These are phyloP conservation scores for Dryadomyces sulphureus DNA, from an alignment of 2,329 filamentous ascomycete genomes.

Conservation along the genomic window DNA sequence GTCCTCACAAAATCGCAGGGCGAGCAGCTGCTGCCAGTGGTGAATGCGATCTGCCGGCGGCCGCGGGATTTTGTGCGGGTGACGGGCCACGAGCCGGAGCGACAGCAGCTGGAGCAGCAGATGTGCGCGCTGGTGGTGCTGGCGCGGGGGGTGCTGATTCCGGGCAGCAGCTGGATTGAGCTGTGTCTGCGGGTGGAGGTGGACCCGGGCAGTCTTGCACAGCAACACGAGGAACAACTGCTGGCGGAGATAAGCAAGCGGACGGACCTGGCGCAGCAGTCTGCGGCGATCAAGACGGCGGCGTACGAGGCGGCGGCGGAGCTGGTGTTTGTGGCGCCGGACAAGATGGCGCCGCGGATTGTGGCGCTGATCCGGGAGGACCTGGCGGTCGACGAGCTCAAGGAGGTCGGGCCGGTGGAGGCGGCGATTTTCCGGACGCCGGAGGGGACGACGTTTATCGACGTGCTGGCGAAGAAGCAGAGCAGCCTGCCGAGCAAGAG, in stretches of 20 bases:
- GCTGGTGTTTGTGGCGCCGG: conserved; percentile 83
- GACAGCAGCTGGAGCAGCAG: conserved; percentile 46
- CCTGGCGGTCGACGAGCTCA: conserved; percentile 54
- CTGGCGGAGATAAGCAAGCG: conserved; percentile 49
- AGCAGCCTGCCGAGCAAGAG: conserved; percentile 67
- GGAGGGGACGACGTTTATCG: conserved; percentile 76
- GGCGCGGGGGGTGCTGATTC: conserved; percentile 62
- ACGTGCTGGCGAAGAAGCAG: conserved; percentile 76
- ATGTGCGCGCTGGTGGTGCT: conserved; percentile 67
- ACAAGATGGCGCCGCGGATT: conserved; percentile 60
- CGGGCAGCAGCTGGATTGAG: conserved; percentile 76
- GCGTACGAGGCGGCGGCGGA: conserved; percentile 79
- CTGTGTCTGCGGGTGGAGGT: conserved; percentile 64
- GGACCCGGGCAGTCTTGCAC: conserved; percentile 69
- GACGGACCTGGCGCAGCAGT: conserved; percentile 33
- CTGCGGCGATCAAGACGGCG: conserved; percentile 42
- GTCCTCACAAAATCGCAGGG: conserved; percentile 48
- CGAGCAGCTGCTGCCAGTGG: conserved; percentile 44
- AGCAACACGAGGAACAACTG: conserved; percentile 45
- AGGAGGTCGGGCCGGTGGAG: conserved; percentile 68
- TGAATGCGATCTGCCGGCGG: conserved; percentile 49
- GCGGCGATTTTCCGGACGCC: conserved; percentile 86
- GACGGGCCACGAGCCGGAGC: conserved; percentile 25
- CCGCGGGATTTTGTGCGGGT: conserved; percentile 30
- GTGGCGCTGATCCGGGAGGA: conserved; percentile 61